These are phyloP conservation scores for Thelonectria discophora DNA, from an alignment of 2,329 filamentous ascomycete species.

Conservation along the genomic window DNA sequence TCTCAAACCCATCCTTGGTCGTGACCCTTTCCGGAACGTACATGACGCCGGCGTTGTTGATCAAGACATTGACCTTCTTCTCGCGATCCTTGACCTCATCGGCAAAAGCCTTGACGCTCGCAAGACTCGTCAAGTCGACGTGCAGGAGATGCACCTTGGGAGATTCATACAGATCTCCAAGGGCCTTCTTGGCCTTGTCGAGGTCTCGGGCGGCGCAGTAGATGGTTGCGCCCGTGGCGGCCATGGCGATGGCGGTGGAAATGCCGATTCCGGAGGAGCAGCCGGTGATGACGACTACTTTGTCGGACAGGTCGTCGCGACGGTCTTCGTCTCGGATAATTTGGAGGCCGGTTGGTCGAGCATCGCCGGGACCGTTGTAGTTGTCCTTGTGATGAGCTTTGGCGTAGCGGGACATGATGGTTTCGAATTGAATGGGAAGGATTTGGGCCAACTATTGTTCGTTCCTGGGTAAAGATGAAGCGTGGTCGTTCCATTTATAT, in stretches of 20 bases:
- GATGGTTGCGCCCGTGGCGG: background rate
- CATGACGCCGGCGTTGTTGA: constrained; percentile 39
- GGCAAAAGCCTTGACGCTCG: constrained; percentile 25
- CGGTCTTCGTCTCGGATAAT: constrained; percentile 23
- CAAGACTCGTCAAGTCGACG: constrained; percentile 36
- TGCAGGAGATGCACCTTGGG: constrained; percentile 23
- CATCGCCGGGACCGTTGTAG: constrained; percentile 17
- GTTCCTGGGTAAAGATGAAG: too few relatives aligned
- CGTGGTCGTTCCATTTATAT: background rate
- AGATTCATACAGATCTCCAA: constrained; percentile 5
- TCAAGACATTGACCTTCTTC: constrained; percentile 22
- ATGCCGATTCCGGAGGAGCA: background rate
- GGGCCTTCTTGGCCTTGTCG: background rate
- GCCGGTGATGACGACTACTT: background rate
- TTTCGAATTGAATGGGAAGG: too few relatives aligned
- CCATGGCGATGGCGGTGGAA: background rate
- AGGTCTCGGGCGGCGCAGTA: background rate
- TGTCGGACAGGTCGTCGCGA: background rate
- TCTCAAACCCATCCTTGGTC: constrained; percentile 28
- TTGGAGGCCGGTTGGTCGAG: constrained; percentile 23
- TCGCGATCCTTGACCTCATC: background rate
- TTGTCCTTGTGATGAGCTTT: background rate
- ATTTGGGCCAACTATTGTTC: background rate
- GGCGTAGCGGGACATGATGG: background rate
- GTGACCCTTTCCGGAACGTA: constrained; percentile 6